Percentiles rank a stretch among this genome's conserved stretches.
Conservation (phyloP, 129 eudicot genomes). For the Escallonia herrerae region DNA sequence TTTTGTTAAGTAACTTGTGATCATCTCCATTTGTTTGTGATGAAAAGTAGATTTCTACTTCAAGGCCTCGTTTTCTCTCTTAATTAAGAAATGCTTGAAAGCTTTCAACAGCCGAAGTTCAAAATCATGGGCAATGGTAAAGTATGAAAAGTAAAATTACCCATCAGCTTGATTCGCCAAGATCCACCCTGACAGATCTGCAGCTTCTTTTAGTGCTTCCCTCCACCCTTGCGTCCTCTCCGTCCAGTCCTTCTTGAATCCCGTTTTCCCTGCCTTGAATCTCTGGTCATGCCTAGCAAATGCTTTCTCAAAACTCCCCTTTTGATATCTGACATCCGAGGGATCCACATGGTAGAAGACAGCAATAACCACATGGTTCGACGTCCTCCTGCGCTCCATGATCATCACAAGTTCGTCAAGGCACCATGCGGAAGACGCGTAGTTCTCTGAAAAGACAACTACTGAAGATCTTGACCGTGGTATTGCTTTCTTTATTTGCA, state of each 20-base stretch:
- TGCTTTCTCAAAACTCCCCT: background rate
- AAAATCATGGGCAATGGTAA: too few relatives aligned
- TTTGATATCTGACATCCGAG: background rate
- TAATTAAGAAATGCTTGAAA: too few relatives aligned
- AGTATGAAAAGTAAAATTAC: background rate
- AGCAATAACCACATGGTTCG: background rate
- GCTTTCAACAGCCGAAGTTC: too few relatives aligned
- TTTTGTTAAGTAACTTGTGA: too few relatives aligned
- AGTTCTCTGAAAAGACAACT: background rate
- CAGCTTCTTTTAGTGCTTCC: background rate
- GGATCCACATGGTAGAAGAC: constrained; percentile 2
- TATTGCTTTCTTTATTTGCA: background rate
- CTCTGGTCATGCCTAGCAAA: background rate
- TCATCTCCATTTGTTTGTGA: too few relatives aligned
- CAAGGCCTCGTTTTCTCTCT: too few relatives aligned
- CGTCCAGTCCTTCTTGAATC: too few relatives aligned
- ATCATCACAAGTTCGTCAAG: background rate
- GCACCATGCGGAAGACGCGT: background rate
- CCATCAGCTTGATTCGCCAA: background rate
- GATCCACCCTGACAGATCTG: background rate
- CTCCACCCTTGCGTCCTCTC: background rate
- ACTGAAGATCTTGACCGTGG: background rate
- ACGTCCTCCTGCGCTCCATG: background rate
- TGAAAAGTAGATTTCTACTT: too few relatives aligned
- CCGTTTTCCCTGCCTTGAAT: background rate